Percentiles rank a stretch among this genome's conserved stretches.
Evolutionary conservation across 2,329 filamentous ascomycete genomes (phyloP).

Genomic region (Sordariomycetes sp.): DNA sequence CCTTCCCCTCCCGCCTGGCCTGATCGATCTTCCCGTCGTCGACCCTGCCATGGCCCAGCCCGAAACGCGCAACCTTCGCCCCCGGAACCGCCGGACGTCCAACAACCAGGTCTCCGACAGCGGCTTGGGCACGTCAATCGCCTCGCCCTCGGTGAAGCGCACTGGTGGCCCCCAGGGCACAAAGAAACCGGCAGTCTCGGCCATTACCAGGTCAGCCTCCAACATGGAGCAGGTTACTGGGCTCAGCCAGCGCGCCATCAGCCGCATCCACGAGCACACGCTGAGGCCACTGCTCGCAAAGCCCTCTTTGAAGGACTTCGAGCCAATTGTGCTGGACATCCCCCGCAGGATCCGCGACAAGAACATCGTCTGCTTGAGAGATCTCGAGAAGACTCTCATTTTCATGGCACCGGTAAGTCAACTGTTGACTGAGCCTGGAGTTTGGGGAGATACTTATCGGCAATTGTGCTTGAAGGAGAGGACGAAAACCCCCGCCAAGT

Average conservation of each 20-base stretch:
- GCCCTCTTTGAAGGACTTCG: constrained; percentile 65
- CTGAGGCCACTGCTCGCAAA: constrained; percentile 69
- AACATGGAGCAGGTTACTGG: constrained; percentile 40
- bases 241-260: constrained; percentile 59
- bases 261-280: constrained; percentile 70
- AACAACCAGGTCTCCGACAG: constrained; percentile 74
- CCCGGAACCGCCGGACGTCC: constrained; percentile 42
- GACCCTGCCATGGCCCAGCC: constrained; percentile 34
- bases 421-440: constrained; percentile 39
- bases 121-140: constrained; percentile 75
- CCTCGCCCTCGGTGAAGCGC: constrained; percentile 44
- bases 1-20: constrained; percentile 47
- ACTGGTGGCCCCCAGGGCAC: constrained; percentile 25
- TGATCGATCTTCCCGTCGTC: constrained; percentile 44
- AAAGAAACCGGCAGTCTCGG: constrained; percentile 36
- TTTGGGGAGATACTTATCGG: constrained; percentile 58
- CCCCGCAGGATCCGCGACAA: constrained; percentile 71
- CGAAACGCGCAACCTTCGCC: constrained; percentile 40
- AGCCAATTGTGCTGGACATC: constrained; percentile 67
- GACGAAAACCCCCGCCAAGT: constrained; percentile 58
- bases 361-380: constrained; percentile 81
- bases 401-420: constrained; percentile 89
- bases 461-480: constrained; percentile 66
- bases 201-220: constrained; percentile 50
- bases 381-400: constrained; percentile 87